Evolutionary conservation across 1,284 basidiomycete species (phyloP).

Genomic region (Trichosporon sp.): DNA sequence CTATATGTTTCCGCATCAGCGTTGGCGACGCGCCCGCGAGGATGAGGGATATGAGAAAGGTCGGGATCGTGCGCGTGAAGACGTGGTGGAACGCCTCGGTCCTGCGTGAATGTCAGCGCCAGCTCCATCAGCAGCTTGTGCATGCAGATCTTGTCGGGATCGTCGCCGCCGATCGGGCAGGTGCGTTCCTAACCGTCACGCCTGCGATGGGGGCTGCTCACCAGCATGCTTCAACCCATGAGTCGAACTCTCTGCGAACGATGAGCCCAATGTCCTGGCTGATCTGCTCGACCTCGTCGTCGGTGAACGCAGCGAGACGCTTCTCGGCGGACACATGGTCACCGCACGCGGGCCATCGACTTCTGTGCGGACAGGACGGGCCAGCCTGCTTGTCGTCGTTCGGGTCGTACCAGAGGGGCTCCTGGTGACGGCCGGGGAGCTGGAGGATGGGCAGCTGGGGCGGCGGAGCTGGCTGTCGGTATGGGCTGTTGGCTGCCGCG

Average conservation of each 20-base stretch:
- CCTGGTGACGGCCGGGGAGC: slow-evolving; percentile 38
- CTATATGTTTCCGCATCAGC: slow-evolving; percentile 45
- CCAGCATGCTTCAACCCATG: slow-evolving; percentile 51
- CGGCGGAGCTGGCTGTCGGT: slow-evolving; percentile 44
- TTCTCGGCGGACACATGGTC: slow-evolving; percentile 27
- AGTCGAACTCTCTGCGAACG: slow-evolving; percentile 46
- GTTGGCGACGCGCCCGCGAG: slow-evolving; percentile 41
- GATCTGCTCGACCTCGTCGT: slow-evolving; percentile 43
- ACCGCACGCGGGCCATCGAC: slow-evolving; percentile 33
- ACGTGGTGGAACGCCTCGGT: slow-evolving; percentile 50
- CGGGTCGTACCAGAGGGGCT: slow-evolving; percentile 19
- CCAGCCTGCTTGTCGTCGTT: slow-evolving; percentile 10
- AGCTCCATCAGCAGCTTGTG: not conserved
- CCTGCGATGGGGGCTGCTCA: slow-evolving; percentile 25
- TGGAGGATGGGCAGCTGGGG: slow-evolving; percentile 41
- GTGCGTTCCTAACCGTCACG: not conserved
- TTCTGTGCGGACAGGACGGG: slow-evolving; percentile 25
- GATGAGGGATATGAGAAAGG: slow-evolving; percentile 47
- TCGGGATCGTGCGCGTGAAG: slow-evolving; percentile 45
- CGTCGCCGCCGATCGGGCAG: not conserved
- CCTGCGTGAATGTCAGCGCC: slow-evolving; percentile 26
- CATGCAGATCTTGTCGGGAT: not conserved
- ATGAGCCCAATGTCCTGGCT: slow-evolving; percentile 44
- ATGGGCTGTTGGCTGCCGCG: slow-evolving; percentile 36
- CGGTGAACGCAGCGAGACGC: slow-evolving; percentile 30